Conservation (phyloP, 495 filamentous ascomycete species). For the Penicillium arizonense region DNA sequence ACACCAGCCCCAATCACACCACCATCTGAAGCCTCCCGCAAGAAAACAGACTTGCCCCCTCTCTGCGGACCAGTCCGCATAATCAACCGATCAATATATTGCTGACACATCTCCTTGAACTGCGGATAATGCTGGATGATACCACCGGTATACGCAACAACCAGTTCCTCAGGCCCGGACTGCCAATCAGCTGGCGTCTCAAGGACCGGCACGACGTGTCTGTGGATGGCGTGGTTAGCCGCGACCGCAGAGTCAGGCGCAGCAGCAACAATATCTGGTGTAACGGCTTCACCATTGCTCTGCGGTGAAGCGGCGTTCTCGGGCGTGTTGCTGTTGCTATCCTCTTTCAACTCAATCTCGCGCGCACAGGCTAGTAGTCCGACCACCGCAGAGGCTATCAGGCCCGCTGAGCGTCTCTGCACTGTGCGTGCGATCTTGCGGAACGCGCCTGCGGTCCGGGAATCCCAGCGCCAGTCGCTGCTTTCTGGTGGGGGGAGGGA, state of each 20-base stretch:
- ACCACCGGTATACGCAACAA: slow-evolving; percentile 76
- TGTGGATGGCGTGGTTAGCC: slow-evolving; percentile 19
- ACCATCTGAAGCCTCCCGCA: slow-evolving; percentile 71
- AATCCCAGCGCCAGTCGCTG: slow-evolving; percentile 58
- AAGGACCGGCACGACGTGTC: slow-evolving; percentile 47
- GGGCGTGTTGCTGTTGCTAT: slow-evolving; percentile 40
- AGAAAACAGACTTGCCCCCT: slow-evolving; percentile 57
- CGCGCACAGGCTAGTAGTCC: slow-evolving; percentile 65
- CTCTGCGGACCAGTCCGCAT: slow-evolving; percentile 53
- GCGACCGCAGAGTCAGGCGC: slow-evolving; percentile 7
- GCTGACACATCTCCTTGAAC: slow-evolving; percentile 67
- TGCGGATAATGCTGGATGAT: slow-evolving; percentile 75
- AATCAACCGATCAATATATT: slow-evolving; percentile 63
- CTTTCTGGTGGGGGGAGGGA: slow-evolving; percentile 52
- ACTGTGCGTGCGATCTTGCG: slow-evolving; percentile 62
- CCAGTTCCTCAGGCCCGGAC: slow-evolving; percentile 58
- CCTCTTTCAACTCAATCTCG: slow-evolving; percentile 56
- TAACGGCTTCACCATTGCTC: slow-evolving; percentile 20
- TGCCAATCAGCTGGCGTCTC: slow-evolving; percentile 42
- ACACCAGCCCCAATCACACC: slow-evolving; percentile 77
- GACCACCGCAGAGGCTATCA: slow-evolving; percentile 68
- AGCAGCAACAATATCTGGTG: slow-evolving; percentile 4
- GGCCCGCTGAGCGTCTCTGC: slow-evolving; percentile 65
- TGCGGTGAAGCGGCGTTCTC: slow-evolving; percentile 30
- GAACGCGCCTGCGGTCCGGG: slow-evolving; percentile 52